Percentiles rank a stretch among this genome's conserved stretches.
These are phyloP conservation scores for Monosporozyma yasuniensis DNA, from an alignment of 805 yeast genomes.

Conservation along the genomic window DNA sequence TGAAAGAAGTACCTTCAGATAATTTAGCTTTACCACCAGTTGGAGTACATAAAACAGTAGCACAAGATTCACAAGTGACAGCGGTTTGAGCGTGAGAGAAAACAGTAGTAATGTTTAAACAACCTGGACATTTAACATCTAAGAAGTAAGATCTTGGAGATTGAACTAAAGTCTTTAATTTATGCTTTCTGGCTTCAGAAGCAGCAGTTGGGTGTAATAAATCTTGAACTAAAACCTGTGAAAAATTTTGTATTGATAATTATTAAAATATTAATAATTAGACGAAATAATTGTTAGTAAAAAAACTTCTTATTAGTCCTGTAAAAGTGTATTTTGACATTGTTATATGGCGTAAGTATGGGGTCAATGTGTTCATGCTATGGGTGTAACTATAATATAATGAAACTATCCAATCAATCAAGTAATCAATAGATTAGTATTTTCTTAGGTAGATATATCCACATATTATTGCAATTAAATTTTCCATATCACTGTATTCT, in stretches of 20 bases:
- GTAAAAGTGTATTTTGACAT: no score
- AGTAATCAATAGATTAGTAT: no score
- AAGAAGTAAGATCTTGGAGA: constrained; percentile 98
- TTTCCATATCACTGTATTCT: no score
- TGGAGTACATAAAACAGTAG: constrained; percentile 97
- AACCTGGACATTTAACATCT: constrained; percentile 99
- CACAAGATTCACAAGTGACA: constrained; percentile 97
- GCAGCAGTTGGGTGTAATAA: constrained; percentile 96
- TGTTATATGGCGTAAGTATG: no score
- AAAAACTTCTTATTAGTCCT: no score
- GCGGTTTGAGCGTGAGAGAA: constrained; percentile 99
- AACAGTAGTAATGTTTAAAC: constrained; percentile 97
- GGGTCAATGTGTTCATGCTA: no score
- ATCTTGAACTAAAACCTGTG: constrained; percentile 95
- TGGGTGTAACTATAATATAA: no score
- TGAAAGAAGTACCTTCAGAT: constrained; percentile 99
- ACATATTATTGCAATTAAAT: no score
- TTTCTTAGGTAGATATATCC: no score
- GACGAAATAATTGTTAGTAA: background rate
- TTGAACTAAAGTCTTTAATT: constrained; percentile 94
- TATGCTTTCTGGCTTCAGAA: constrained; percentile 94
- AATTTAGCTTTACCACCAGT: constrained; percentile 99
- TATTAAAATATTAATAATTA: background rate
- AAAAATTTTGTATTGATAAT: background rate
- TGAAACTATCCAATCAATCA: no score